Conservation (phyloP, 2,329 filamentous ascomycete species). For the Mycosphaerella arachidis region DNA sequence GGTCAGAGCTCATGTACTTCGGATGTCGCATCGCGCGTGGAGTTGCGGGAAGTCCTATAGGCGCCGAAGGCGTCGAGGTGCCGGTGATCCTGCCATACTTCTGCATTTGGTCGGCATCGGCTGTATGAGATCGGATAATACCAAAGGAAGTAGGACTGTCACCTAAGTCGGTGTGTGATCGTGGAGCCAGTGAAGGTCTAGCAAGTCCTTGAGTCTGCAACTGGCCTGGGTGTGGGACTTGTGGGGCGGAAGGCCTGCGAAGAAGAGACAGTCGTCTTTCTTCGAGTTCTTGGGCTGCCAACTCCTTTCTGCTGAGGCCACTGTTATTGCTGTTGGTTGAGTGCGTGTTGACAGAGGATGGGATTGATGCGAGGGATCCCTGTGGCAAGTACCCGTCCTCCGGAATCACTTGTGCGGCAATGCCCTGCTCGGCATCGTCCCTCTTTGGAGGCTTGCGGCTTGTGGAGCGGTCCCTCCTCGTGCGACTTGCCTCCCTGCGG, state of each 20-base stretch:
- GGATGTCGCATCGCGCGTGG: conserved; percentile 84
- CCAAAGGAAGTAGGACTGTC: conserved; percentile 42
- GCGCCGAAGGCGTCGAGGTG: conserved; percentile 48
- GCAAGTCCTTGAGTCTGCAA: conserved; percentile 26
- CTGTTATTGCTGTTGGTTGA: conserved; percentile 19
- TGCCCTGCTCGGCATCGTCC: not conserved
- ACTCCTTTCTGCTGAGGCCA: conserved; percentile 38
- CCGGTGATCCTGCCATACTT: conserved; percentile 31
- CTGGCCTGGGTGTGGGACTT: conserved; percentile 70
- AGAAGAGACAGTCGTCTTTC: conserved; percentile 80
- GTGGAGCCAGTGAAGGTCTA: conserved; percentile 36
- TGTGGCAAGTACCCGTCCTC: conserved; percentile 2
- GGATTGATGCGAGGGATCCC: conserved; percentile 4
- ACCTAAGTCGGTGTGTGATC: conserved; percentile 38
- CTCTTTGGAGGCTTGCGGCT: conserved; percentile 17
- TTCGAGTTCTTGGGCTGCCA: conserved; percentile 74
- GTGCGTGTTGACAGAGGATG: conserved; percentile 5
- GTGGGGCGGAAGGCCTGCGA: conserved; percentile 70
- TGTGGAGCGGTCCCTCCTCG: conserved; percentile 20
- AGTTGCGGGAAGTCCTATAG: conserved; percentile 80
- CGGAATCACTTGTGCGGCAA: not conserved
- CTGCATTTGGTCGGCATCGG: conserved; percentile 52
- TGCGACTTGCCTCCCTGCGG: conserved; percentile 28
- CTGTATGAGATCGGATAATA: conserved; percentile 59
- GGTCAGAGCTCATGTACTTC: conserved; percentile 60